Conservation (phyloP, 192 early-diverging fungal species). For the Gryganskiella cystojenkinii region DNA sequence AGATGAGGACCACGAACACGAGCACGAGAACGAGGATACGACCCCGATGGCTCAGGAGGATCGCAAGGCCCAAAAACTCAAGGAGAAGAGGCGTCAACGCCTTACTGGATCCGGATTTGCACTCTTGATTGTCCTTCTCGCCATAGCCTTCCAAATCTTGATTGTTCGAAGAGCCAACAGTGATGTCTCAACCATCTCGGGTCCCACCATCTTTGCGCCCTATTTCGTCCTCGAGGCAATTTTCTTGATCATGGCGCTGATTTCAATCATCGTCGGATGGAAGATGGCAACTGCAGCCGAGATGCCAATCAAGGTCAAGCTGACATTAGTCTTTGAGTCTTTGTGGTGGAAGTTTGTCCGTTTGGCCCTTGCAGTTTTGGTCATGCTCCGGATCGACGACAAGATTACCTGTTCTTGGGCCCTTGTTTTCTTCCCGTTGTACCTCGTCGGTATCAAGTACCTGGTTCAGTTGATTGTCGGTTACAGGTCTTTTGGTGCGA, state of each 20-base stretch:
- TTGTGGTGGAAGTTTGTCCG: constrained; percentile 77
- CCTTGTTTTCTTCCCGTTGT: constrained; percentile 75
- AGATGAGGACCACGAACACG: constrained; percentile 54
- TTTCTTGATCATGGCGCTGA: constrained; percentile 61
- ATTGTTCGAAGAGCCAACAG: constrained; percentile 80
- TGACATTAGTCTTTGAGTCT: constrained; percentile 49
- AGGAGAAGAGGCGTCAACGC: constrained; percentile 29
- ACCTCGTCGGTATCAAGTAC: constrained; percentile 70
- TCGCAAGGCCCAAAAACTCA: constrained; percentile 44
- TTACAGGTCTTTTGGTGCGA: constrained; percentile 43
- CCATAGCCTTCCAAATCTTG: constrained; percentile 81
- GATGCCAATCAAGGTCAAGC: constrained; percentile 5
- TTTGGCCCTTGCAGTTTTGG: constrained; percentile 70
- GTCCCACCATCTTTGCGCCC: constrained; percentile 78
- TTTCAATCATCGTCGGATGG: constrained; percentile 49
- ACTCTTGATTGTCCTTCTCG: constrained; percentile 66
- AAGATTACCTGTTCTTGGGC: constrained; percentile 69
- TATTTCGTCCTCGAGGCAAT: constrained; percentile 86
- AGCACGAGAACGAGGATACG: constrained; percentile 56
- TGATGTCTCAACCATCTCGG: constrained; percentile 67
- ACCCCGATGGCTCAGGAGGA: constrained; percentile 56
- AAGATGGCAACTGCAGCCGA: constrained; percentile 18
- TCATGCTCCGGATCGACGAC: constrained; percentile 71
- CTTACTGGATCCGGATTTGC: constrained; percentile 45
- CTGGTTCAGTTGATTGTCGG: constrained; percentile 56